phyloP scores from a whole-genome alignment of 495 filamentous ascomycete genomes.

The Tricharina praecox region DNA sequence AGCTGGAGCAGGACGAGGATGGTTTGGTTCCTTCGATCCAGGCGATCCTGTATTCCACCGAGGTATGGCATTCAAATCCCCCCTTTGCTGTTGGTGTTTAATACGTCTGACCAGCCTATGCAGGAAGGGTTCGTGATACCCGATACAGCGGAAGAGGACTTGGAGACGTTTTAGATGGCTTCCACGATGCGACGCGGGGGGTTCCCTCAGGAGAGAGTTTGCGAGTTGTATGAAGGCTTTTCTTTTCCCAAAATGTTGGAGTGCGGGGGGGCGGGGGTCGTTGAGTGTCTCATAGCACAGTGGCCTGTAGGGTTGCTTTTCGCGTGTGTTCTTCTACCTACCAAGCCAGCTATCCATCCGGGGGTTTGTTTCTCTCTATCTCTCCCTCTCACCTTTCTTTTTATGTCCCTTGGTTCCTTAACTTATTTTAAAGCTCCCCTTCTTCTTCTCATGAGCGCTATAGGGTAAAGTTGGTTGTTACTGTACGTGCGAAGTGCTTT shows the following conservation, averaged over 20 bases:
- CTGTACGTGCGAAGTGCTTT: no score
- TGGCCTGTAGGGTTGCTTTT: background rate
- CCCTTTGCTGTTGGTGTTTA: background rate
- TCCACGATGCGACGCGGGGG: background rate
- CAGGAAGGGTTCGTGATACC: slow-evolving; percentile 71
- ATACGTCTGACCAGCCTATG: background rate
- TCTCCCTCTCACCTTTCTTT: background rate
- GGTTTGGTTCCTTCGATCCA: slow-evolving; percentile 87
- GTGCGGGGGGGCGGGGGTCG: no score
- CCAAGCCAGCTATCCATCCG: background rate
- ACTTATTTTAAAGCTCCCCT: no score
- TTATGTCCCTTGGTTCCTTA: no score
- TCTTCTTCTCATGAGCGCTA: no score
- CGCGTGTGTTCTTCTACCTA: background rate
- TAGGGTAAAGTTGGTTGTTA: no score
- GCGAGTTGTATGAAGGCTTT: no score
- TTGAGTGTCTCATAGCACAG: no score
- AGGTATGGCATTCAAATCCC: slow-evolving; percentile 44
- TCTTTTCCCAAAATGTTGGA: no score
- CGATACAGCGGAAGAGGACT: slow-evolving; percentile 47
- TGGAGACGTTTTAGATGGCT: slow-evolving; percentile 53
- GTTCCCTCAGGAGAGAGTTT: no score
- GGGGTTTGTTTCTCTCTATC: background rate
- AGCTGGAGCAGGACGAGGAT: slow-evolving; percentile 82
- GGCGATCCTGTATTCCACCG: slow-evolving; percentile 89